A percentile compares a stretch with the other conserved stretches of the same genome.
These are phyloP conservation scores for Dactylis glomerata DNA, from an alignment of 176 grass and related monocot species.

Conservation along the genomic window DNA sequence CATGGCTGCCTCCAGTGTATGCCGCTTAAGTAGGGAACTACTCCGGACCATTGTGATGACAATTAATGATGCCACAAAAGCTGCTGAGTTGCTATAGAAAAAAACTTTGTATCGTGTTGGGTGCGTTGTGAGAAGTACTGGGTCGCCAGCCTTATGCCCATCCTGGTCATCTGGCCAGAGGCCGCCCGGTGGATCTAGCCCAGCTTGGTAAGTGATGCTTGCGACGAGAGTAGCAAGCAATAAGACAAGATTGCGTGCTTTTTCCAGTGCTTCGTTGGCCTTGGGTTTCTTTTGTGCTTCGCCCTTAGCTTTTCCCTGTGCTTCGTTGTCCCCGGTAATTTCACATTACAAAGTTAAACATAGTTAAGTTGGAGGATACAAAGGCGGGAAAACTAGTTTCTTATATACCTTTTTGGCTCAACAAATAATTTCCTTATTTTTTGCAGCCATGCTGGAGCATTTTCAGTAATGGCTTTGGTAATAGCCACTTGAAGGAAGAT, in stretches of 20 bases:
- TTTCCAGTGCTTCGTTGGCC: background rate
- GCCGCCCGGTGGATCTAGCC: slow-evolving; percentile 34
- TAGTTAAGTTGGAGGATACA: background rate
- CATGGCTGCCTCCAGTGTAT: slow-evolving; percentile 23
- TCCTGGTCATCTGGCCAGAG: slow-evolving; percentile 20
- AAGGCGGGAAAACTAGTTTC: background rate
- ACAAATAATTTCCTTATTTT: background rate
- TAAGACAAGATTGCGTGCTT: background rate
- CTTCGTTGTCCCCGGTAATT: background rate
- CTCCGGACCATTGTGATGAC: slow-evolving; percentile 24
- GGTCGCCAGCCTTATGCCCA: background rate
- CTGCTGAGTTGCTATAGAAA: slow-evolving; percentile 33
- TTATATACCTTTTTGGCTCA: background rate
- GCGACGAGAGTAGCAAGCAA: slow-evolving; percentile 37
- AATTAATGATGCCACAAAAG: slow-evolving; percentile 28
- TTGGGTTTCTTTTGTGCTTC: background rate
- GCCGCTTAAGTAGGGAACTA: background rate
- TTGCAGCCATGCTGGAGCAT: background rate
- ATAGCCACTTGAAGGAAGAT: background rate
- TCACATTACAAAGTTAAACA: background rate
- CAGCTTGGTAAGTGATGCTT: slow-evolving; percentile 36
- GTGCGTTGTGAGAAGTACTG: slow-evolving; percentile 17
- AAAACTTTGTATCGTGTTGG: slow-evolving; percentile 9
- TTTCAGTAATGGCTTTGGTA: background rate
- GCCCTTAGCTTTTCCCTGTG: background rate